phyloP scores from a whole-genome alignment of 2,329 filamentous ascomycete species.

The Aspergillus vadensis region DNA sequence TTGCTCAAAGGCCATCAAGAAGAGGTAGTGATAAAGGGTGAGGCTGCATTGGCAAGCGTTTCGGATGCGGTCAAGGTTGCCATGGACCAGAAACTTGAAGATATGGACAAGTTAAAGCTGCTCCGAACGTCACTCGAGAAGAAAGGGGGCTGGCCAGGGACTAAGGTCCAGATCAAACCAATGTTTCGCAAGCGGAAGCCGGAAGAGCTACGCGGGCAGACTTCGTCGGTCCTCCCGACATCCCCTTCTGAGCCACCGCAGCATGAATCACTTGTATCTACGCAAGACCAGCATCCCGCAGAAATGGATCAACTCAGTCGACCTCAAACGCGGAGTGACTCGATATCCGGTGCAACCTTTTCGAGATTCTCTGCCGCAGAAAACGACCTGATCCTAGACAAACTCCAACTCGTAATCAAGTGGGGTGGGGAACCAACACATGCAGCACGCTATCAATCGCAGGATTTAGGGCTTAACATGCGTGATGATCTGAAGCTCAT shows the following conservation, averaged over 20 bases:
- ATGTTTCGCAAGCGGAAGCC: conserved; percentile 92
- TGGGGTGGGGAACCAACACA: conserved; percentile 99
- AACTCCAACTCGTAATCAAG: conserved; percentile 95
- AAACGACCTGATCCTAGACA: conserved; percentile 90
- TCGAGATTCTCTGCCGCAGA: conserved; percentile 92
- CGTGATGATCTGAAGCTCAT: conserved; percentile 89
- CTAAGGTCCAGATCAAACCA: conserved; percentile 98
- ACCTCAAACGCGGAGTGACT: conserved; percentile 71
- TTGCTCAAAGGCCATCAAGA: conserved; percentile 93
- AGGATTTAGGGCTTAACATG: conserved; percentile 94
- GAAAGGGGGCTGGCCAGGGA: conserved; percentile 91
- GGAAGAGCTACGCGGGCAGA: conserved; percentile 53
- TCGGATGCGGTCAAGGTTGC: conserved; percentile 84
- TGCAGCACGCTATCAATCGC: conserved; percentile 91
- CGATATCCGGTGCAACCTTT: conserved; percentile 84
- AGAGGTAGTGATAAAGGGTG: conserved; percentile 90
- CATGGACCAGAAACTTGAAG: conserved; percentile 76
- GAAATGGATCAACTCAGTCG: conserved; percentile 44
- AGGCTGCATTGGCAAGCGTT: conserved; percentile 84
- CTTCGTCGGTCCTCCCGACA: conserved; percentile 17
- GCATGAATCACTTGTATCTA: conserved; percentile 27
- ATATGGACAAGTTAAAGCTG: conserved; percentile 79
- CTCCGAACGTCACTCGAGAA: conserved; percentile 85
- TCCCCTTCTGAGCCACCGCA: conserved; percentile 13
- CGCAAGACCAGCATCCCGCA: conserved; percentile 21